A percentile compares a stretch with the other conserved stretches of the same genome.
phyloP scores from a whole-genome alignment of 331 rosid genomes.

The Telfairia occidentalis region DNA sequence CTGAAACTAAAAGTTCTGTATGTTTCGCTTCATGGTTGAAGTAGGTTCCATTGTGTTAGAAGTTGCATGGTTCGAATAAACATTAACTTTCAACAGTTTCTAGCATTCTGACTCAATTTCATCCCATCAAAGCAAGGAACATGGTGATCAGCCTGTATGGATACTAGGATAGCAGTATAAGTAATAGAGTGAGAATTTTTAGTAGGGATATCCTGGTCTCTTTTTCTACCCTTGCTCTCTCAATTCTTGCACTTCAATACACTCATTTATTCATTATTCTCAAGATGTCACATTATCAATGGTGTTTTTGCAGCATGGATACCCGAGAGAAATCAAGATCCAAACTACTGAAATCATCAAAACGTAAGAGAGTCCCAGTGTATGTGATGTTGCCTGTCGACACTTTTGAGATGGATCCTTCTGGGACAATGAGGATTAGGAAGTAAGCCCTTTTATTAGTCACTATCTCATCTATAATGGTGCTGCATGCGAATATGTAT shows the following conservation, averaged over 20 bases:
- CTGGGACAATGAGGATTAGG: slow-evolving; percentile 15
- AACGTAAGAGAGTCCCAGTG: slow-evolving; percentile 19
- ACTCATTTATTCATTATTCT: not conserved
- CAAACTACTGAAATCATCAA: slow-evolving; percentile 7
- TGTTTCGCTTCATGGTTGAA: not conserved
- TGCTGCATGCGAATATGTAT: not conserved
- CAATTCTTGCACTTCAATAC: not conserved
- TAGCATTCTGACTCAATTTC: not conserved
- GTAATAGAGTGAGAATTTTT: not conserved
- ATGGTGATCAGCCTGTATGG: not conserved
- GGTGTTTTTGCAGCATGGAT: slow-evolving; percentile 23
- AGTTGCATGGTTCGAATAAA: not conserved
- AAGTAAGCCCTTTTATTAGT: slow-evolving; percentile 8
- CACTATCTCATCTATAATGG: not conserved
- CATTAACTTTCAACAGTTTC: not conserved
- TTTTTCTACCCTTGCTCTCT: not conserved
- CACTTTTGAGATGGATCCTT: slow-evolving; percentile 17
- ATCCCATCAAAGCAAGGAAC: not conserved
- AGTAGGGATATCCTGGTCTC: not conserved
- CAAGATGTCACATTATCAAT: not conserved
- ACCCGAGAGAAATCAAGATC: slow-evolving; percentile 21
- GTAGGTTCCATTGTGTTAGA: not conserved
- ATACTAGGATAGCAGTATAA: not conserved
- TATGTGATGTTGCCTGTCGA: slow-evolving; percentile 30
- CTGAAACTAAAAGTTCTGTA: not conserved